These are phyloP conservation scores for Hibiscus syriacus DNA, from an alignment of 345 rosid genomes.

Conservation along the genomic window DNA sequence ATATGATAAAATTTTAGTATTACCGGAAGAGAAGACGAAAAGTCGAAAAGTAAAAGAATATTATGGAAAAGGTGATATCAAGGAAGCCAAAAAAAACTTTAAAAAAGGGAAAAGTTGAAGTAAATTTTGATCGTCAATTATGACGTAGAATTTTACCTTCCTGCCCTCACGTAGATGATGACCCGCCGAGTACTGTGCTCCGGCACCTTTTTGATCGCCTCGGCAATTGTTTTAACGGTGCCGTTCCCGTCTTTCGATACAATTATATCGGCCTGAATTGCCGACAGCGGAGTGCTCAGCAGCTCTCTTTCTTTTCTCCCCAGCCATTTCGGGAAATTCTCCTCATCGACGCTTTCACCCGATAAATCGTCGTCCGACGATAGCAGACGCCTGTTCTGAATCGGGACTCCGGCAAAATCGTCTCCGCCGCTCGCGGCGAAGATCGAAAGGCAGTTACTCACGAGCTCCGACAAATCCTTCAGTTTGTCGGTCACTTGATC, in stretches of 20 bases:
- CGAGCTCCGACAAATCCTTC: slow-evolving; percentile 77
- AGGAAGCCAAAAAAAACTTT: too few relatives aligned
- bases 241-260: slow-evolving; percentile 88
- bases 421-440: slow-evolving; percentile 38
- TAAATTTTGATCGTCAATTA: background rate
- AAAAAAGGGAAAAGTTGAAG: background rate
- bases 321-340: slow-evolving; percentile 59
- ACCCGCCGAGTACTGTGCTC: slow-evolving; percentile 59
- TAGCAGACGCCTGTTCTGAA: slow-evolving; percentile 68
- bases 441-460: slow-evolving; percentile 83
- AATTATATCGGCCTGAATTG: slow-evolving; percentile 69
- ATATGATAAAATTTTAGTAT: too few relatives aligned
- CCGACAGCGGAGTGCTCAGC: slow-evolving; percentile 42
- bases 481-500: slow-evolving; percentile 45
- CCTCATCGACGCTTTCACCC: slow-evolving; percentile 9
- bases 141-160: slow-evolving; percentile 43
- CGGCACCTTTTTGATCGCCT: slow-evolving; percentile 89
- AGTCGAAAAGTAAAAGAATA: background rate
- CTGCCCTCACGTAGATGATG: slow-evolving; percentile 84
- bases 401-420: slow-evolving; percentile 82
- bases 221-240: slow-evolving; percentile 67
- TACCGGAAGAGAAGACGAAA: too few relatives aligned
- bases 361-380: slow-evolving; percentile 17
- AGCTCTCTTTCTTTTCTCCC: slow-evolving; percentile 51
- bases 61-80: background rate